phyloP scores from a whole-genome alignment of 306 rosid species.

The Prunus fruticosa region DNA sequence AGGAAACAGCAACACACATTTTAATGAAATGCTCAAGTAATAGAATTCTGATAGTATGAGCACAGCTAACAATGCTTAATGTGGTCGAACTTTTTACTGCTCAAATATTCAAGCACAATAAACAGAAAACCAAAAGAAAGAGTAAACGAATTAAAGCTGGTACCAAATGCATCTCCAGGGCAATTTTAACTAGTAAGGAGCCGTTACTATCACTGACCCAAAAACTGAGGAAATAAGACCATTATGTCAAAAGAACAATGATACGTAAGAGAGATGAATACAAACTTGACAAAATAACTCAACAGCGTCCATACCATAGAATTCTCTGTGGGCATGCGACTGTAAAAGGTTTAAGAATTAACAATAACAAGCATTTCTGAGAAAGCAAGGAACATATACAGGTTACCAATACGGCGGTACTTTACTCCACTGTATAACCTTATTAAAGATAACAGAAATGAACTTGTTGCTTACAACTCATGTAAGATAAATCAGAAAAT shows the following conservation, averaged over 20 bases:
- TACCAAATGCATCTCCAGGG: too few relatives aligned
- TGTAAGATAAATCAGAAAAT: not conserved
- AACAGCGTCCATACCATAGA: not conserved
- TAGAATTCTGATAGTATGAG: not conserved
- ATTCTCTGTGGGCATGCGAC: not conserved
- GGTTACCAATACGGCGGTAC: not conserved
- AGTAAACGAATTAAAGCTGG: too few relatives aligned
- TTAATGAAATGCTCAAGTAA: not conserved
- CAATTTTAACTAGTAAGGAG: too few relatives aligned
- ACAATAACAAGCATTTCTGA: slow-evolving; percentile 3
- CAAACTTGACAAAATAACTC: not conserved
- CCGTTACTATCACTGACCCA: too few relatives aligned
- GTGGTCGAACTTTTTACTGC: not conserved
- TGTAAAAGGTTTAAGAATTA: not conserved
- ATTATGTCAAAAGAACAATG: not conserved
- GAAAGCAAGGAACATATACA: not conserved
- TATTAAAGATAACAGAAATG: not conserved
- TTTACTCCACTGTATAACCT: not conserved
- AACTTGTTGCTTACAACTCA: not conserved
- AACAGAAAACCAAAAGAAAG: not conserved
- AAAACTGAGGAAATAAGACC: too few relatives aligned
- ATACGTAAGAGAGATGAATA: not conserved
- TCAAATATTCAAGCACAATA: not conserved
- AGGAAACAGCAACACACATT: not conserved
- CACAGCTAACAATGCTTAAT: not conserved